Evolutionary conservation across 139 green algal genomes (phyloP).

Genomic region (Micractinium sp.): DNA sequence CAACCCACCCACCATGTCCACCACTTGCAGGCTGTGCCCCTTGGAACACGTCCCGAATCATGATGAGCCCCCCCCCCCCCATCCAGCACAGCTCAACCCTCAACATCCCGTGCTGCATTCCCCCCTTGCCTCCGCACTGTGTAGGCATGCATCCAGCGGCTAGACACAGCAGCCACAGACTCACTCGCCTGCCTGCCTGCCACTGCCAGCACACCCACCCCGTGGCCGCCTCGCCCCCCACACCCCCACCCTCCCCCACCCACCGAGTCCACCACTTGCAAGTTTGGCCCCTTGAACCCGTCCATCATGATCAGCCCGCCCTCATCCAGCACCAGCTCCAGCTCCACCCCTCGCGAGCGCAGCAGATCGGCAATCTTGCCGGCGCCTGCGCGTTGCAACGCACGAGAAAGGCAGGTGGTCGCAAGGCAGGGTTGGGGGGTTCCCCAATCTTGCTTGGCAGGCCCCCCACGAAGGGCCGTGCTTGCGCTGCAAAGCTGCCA

Average conservation of each 20-base stretch:
- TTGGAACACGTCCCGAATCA: constrained; percentile 56
- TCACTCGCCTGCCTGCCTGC: no score
- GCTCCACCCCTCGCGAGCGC: constrained; percentile 3
- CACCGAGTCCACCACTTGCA: background rate
- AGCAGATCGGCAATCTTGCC: constrained; percentile 54
- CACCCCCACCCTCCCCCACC: background rate
- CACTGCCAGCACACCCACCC: no score
- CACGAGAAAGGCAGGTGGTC: background rate
- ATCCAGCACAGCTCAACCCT: constrained; percentile 59
- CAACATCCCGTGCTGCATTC: no score
- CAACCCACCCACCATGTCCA: background rate
- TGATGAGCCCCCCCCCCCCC: constrained; percentile 56
- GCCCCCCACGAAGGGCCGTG: no score
- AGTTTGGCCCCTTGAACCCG: constrained; percentile 43
- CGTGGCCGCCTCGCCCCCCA: background rate
- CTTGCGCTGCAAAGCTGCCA: no score
- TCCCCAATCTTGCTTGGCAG: no score
- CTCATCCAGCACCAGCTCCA: constrained; percentile 80
- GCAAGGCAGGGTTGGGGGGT: no score
- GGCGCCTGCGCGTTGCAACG: background rate
- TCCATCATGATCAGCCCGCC: constrained; percentile 40
- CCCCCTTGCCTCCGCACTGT: no score
- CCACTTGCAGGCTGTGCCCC: background rate
- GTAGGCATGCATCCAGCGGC: no score
- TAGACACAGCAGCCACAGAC: no score